Percentiles rank a stretch among this genome's conserved stretches.
Conservation (phyloP, 352 stramenopile genomes). For the Globisporangium radiosum region DNA sequence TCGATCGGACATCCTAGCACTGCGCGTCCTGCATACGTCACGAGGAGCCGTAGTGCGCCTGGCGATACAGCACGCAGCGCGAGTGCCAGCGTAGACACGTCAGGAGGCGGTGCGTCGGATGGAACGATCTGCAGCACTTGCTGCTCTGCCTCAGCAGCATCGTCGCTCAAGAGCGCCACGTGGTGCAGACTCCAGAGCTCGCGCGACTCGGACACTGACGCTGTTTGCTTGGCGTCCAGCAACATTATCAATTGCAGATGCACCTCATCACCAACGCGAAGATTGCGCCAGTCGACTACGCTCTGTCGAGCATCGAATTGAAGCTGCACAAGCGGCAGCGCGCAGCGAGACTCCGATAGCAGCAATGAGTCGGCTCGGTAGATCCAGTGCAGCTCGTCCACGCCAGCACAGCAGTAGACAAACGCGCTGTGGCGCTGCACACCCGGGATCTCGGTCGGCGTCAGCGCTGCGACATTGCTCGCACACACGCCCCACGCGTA, state of each 20-base stretch:
- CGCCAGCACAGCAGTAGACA: constrained; percentile 1
- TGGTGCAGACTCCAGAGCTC: background rate
- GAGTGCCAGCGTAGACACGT: background rate
- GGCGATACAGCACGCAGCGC: background rate
- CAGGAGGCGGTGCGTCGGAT: background rate
- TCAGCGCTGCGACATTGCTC: background rate
- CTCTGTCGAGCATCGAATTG: background rate
- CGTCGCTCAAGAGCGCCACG: background rate
- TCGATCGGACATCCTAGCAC: constrained; percentile 7
- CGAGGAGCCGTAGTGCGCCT: background rate
- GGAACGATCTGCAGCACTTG: background rate
- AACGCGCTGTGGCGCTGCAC: constrained; percentile 2
- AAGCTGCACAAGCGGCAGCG: background rate
- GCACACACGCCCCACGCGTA: constrained; percentile 24
- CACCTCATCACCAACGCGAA: background rate
- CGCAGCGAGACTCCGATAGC: background rate
- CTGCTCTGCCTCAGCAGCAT: too few relatives aligned
- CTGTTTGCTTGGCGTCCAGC: background rate
- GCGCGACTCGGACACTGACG: too few relatives aligned
- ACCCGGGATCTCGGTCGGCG: constrained; percentile 6
- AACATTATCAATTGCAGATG: background rate
- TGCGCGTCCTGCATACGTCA: background rate
- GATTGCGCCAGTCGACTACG: background rate
- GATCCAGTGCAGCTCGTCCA: constrained; percentile 5
- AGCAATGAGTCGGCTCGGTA: background rate